Base-by-base conservation (phyloP, 345 rosid genomes). In the Dipteronia dyeriana region DNA sequence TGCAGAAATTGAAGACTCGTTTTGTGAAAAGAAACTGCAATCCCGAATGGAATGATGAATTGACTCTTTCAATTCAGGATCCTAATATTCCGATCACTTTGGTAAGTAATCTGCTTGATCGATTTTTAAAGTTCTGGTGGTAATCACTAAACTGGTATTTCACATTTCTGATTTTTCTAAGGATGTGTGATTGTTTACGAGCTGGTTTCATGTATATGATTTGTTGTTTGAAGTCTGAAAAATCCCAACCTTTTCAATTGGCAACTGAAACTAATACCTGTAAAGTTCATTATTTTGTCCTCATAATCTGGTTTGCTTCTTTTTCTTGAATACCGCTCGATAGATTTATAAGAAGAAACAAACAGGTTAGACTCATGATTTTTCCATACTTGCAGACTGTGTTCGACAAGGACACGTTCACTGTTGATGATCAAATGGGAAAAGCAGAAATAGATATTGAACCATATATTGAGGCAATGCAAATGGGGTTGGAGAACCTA, bases 11-110 rank as follows among this genome's bases (percentile, higher is more conserved):
- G 84, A 91, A 90, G 86, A 86, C 91, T 19, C 88, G 87, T 0
- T 87, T 91, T 49, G 85, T 94, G 23, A 87, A 86, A 45, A 83
- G 84, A n/a, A 85, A 81, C 82, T 88, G 95, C 80, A 92, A 96
- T 79, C 99, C 99, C 0, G 90, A 82, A 73, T 94, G 98, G 98
- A 87, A 94, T 16, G 95, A 92, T 38, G 97, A 92, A 56, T 71
- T 91, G 66, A 92, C 97, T 26, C 91, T 96, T 49, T 81, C 94
- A 2, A 79, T 94, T 47, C 81, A 63, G 25, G 82, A 86, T 45
- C 85, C 84, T 20, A 57, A 47, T 63, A 68, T 78, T 71, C 88
- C 93, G 19, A 76, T 96, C 74, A 76, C 5, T 80, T 83, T 96
- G 62, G 98, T 96, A 75, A 87, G 91, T 81, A 29, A 45, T 78